Evolutionary conservation across 305 asterid genomes (phyloP).

Genomic region (Fraxinus baroniana): DNA sequence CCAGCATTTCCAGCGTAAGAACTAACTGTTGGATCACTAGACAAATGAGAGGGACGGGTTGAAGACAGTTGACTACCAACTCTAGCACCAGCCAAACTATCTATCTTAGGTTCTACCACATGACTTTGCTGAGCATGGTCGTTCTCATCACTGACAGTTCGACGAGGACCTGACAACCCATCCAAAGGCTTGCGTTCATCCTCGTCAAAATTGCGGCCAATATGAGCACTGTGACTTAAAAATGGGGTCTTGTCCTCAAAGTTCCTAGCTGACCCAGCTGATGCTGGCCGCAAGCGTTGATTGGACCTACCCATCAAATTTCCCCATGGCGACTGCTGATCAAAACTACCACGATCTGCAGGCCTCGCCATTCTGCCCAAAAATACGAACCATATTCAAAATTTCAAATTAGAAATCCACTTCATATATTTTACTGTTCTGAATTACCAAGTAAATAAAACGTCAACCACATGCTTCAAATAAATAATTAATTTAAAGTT

Average conservation of each 20-base stretch:
- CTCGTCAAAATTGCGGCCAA: conserved; percentile 89
- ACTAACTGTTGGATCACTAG: conserved; percentile 42
- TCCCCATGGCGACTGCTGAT: conserved; percentile 69
- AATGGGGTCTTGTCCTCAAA: conserved; percentile 73
- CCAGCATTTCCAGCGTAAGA: conserved; percentile 58
- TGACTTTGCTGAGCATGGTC: conserved; percentile 44
- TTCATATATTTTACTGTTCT: not conserved
- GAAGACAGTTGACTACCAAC: conserved; percentile 44
- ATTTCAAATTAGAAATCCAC: conserved; percentile 3
- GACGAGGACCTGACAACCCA: conserved; percentile 72
- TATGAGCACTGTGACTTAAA: conserved; percentile 47
- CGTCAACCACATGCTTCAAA: conserved; percentile 2
- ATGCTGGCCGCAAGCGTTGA: conserved; percentile 71
- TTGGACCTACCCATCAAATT: conserved; percentile 61
- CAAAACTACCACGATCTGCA: conserved; percentile 59
- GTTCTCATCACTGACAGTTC: conserved; percentile 69
- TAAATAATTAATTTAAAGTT: conserved; percentile 6
- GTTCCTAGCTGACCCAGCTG: conserved; percentile 71
- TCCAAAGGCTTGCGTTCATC: conserved; percentile 94
- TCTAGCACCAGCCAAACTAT: conserved; percentile 41
- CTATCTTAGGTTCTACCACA: conserved; percentile 44
- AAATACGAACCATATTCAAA: conserved; percentile 10
- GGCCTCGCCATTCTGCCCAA: conserved; percentile 64
- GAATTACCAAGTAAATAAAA: not conserved
- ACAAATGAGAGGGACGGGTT: conserved; percentile 43